These are phyloP conservation scores for Didymella segeticola DNA, from an alignment of 2,329 filamentous ascomycete species.

Conservation along the genomic window DNA sequence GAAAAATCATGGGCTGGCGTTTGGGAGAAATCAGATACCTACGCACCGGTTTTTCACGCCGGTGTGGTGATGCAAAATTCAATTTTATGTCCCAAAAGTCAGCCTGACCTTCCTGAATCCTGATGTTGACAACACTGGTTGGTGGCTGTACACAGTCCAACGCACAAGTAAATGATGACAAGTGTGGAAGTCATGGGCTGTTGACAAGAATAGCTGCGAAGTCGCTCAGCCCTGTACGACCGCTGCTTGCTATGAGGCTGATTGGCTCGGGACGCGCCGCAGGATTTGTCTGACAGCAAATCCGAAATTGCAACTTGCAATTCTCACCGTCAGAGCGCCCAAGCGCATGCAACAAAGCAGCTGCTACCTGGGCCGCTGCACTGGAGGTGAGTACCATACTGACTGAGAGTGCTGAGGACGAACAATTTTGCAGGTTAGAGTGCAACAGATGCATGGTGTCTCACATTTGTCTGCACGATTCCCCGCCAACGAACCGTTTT, in stretches of 20 bases:
- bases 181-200: no score
- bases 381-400: no score
- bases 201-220: conserved; percentile 5
- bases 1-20: conserved; percentile 40
- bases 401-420: no score
- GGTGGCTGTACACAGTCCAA: not conserved
- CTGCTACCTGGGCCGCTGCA: no score
- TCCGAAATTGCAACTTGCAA: conserved; percentile 12
- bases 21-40: conserved; percentile 44
- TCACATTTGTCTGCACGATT: no score
- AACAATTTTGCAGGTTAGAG: no score
- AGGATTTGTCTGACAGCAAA: conserved; percentile 7
- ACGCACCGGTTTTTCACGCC: conserved; percentile 24
- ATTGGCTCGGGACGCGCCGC: conserved; percentile 6
- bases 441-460: no score
- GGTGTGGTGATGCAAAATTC: conserved; percentile 33
- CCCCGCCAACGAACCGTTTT: not conserved
- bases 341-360: no score
- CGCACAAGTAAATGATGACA: not conserved
- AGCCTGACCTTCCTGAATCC: no score
- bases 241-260: not conserved
- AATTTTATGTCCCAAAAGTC: conserved; percentile 24
- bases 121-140: no score
- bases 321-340: not conserved
- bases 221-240: conserved; percentile 5